Evolutionary conservation across 2,329 filamentous ascomycete species (phyloP), one percentile per base, ranked within the genome.

Genomic region (Fusarium pininemorale): DNA sequence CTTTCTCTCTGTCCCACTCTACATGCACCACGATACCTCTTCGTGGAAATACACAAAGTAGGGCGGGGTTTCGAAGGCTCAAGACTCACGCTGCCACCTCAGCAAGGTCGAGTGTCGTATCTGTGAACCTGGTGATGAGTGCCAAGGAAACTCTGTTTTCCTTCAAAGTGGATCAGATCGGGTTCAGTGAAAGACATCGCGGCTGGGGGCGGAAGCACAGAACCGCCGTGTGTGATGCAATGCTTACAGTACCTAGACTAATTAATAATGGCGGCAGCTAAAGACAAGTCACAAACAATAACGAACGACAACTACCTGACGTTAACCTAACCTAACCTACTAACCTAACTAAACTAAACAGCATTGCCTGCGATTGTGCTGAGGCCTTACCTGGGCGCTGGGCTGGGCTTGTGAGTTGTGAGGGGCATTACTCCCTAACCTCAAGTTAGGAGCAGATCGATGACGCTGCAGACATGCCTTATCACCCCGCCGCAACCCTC

Each of bases 391-490:
- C 35, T 35, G 32, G 32, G 28, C 44, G 16, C 35, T 35, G 32
- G 32, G 28, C 44, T 22, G 39, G n/a, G 28, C 47, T 51, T 32
- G 47, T 24, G 22, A 32, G 45, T 54, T 47, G 26, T 53, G 41
- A 55, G 47, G 30, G 45, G 44, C 45, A 50, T 58, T 39, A 38
- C n/a, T 59, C 30, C 60, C 53, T 69, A 69, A 63, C 55, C 61
- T 63, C 51, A 32, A 28, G 51, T 32, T 37, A 47, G 60, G 12
- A 65, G 55, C 42, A 55, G 57, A 70, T 75, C 65, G 59, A 75
- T 75, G 73, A 75, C 73, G 73, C 58, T 67, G 62, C 37, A 63
- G 56, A 28, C 72, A 75, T 75, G 53, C 72, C 69, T 65, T 51
- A 59, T 48, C 70, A 54, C 53, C 66, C 62, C 61, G 66, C 66